Conservation (phyloP, 1,284 basidiomycete genomes). For the Inonotus obliquus region DNA sequence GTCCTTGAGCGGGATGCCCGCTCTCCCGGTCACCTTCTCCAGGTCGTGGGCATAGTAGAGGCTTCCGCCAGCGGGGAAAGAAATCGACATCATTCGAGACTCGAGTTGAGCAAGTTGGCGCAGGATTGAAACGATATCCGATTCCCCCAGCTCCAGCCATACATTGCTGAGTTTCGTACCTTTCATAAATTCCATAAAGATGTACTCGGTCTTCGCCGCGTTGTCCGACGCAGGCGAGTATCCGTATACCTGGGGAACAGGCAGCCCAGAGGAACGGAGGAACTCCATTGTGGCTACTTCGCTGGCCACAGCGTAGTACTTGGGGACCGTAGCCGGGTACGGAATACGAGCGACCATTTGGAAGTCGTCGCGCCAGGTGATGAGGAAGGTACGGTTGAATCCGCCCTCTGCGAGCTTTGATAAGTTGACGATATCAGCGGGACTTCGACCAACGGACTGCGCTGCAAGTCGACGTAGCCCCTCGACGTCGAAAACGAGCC, state of each 20-base stretch:
- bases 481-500: conserved; percentile 20
- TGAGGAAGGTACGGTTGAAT: conserved; percentile 41
- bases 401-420: conserved; percentile 42
- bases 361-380: conserved; percentile 40
- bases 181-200: conserved; percentile 47
- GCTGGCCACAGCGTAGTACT: conserved; percentile 42
- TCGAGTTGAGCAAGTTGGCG: conserved; percentile 45
- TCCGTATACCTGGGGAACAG: conserved; percentile 44
- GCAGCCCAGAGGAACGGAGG: conserved; percentile 42
- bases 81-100: conserved; percentile 43
- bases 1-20: conserved; percentile 34
- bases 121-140: conserved; percentile 38
- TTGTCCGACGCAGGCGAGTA: conserved; percentile 47
- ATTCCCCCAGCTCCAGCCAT: conserved; percentile 38
- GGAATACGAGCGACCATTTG: conserved; percentile 46
- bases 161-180: conserved; percentile 42
- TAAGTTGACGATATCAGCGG: conserved; percentile 33
- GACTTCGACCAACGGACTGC: conserved; percentile 25
- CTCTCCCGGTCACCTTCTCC: conserved; percentile 10
- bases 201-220: conserved; percentile 44
- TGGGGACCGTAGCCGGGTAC: conserved; percentile 40
- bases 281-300: conserved; percentile 48
- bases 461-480: conserved; percentile 24
- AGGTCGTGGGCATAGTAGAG: conserved; percentile 42
- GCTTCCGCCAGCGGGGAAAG: conserved; percentile 50